These are phyloP conservation scores for Scleromitrula shiraiana DNA, from an alignment of 2,329 filamentous ascomycete genomes.

Conservation along the genomic window DNA sequence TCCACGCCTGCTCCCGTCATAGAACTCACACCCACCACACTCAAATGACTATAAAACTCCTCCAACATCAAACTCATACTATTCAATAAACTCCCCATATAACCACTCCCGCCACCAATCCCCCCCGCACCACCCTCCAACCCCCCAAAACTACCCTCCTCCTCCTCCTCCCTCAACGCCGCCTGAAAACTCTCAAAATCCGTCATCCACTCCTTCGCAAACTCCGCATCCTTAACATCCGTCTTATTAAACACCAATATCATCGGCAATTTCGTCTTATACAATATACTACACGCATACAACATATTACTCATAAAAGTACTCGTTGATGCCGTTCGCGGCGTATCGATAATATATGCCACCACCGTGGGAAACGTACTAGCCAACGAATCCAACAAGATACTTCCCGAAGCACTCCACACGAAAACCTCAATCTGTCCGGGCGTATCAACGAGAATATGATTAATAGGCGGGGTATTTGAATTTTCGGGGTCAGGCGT, in stretches of 20 bases:
- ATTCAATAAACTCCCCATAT: conserved; percentile 93
- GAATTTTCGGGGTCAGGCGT: conserved; percentile 53
- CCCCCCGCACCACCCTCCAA: conserved; percentile 54
- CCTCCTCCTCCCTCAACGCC: conserved; percentile 73
- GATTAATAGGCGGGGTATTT: conserved; percentile 57
- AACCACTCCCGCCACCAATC: conserved; percentile 69
- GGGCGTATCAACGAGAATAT: conserved; percentile 90
- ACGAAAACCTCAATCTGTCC: conserved; percentile 99
- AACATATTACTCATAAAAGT: conserved; percentile 99
- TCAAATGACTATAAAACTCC: conserved; percentile 93
- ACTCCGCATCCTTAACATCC: conserved; percentile 82
- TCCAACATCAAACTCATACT: conserved; percentile 97
- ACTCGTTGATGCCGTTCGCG: conserved; percentile 81
- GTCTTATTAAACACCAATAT: conserved; percentile 99
- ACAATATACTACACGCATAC: conserved; percentile 95
- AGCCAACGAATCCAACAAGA: conserved; percentile 85
- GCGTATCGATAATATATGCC: conserved; percentile 95
- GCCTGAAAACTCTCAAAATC: conserved; percentile 95
- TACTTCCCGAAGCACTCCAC: conserved; percentile 92
- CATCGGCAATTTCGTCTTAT: conserved; percentile 98
- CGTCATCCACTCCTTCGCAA: conserved; percentile 98
- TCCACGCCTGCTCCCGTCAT: conserved; percentile 89
- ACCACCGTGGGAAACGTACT: conserved; percentile 95
- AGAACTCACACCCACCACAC: conserved; percentile 85
- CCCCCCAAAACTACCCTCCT: conserved; percentile 66